These are phyloP conservation scores for Garcia nutans DNA, from an alignment of 345 rosid species.

Conservation along the genomic window DNA sequence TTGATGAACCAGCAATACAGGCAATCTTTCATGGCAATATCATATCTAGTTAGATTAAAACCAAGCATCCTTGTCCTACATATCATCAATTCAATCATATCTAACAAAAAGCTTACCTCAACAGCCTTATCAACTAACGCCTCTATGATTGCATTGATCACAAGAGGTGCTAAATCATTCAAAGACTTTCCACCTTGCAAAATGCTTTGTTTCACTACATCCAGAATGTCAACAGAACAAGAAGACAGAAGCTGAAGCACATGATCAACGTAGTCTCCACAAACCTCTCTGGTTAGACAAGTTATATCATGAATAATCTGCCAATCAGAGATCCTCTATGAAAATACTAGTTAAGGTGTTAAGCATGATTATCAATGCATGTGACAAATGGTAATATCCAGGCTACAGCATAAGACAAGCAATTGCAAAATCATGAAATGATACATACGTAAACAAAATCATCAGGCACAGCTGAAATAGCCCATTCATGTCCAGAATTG, in stretches of 20 bases:
- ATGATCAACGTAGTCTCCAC: conserved; percentile 62
- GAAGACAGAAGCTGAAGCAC: conserved; percentile 62
- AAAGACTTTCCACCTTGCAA: conserved; percentile 61
- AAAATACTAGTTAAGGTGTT: background rate
- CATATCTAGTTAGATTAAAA: background rate
- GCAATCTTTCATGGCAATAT: conserved; percentile 7
- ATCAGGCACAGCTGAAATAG: conserved; percentile 66
- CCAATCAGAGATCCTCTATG: conserved; percentile 29
- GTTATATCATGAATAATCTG: conserved; percentile 88
- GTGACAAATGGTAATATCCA: background rate
- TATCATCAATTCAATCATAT: background rate
- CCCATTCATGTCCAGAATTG: conserved; percentile 84
- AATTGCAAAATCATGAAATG: conserved; percentile 20
- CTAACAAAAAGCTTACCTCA: conserved; percentile 56
- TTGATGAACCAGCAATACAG: background rate
- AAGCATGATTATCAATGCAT: conserved; percentile 1
- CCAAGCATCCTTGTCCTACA: conserved; percentile 6
- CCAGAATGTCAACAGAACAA: conserved; percentile 63
- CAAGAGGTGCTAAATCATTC: conserved; percentile 52
- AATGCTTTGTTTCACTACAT: conserved; percentile 76
- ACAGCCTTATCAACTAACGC: conserved; percentile 79
- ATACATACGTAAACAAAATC: conserved; percentile 79
- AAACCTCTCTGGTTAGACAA: conserved; percentile 58
- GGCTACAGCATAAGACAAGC: conserved; percentile 11
- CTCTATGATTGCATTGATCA: conserved; percentile 54